Percentiles rank a stretch among this genome's conserved stretches.
Conservation (phyloP, 106 monocot genomes). For the Dendrobium huoshanense region DNA sequence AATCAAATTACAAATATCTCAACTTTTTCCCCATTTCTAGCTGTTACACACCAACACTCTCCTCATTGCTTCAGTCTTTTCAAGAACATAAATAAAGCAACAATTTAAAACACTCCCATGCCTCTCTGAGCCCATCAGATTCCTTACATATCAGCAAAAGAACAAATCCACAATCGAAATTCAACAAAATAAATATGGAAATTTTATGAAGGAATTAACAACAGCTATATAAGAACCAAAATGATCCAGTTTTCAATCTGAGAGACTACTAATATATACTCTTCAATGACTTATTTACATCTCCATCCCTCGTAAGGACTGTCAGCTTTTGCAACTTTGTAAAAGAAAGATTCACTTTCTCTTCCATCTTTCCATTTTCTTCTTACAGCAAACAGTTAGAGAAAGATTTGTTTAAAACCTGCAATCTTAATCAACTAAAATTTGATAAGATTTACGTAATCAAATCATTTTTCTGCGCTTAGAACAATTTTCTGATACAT, state of each 20-base stretch:
- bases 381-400: neutral
- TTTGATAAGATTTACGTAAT: neutral
- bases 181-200: neutral
- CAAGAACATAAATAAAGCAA: neutral
- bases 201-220: neutral
- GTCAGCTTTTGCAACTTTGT: neutral
- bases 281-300: neutral
- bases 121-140: neutral
- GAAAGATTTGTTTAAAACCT: neutral
- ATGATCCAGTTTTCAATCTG: neutral
- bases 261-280: neutral
- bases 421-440: neutral
- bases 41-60: too few relatives aligned
- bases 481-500: neutral
- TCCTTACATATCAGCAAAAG: neutral
- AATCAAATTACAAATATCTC: neutral
- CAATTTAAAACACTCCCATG: neutral
- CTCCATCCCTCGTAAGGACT: neutral
- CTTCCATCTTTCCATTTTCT: neutral
- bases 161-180: neutral
- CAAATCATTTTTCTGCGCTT: neutral
- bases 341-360: neutral
- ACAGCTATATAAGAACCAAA: neutral
- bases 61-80: constrained; percentile 4
- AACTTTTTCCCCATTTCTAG: neutral